Conservation (phyloP, 2,329 filamentous ascomycete species). For the Chrysoporthe deuterocubensis region DNA sequence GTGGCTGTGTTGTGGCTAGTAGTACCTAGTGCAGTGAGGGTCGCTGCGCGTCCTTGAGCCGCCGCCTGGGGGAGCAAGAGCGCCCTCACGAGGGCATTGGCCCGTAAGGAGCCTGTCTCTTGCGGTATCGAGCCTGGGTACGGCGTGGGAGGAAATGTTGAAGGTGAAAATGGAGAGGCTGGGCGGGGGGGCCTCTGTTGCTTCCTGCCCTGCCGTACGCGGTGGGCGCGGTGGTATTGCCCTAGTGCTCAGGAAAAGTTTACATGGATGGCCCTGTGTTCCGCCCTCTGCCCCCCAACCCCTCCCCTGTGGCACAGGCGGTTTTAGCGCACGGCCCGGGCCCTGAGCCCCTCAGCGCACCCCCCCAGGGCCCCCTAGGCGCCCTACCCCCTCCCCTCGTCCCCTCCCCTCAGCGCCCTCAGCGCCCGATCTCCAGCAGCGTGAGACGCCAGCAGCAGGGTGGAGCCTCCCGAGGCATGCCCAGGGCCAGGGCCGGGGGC, state of each 20-base stretch:
- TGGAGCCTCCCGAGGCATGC: not conserved
- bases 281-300: too few species aligned
- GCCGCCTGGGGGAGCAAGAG: too few species aligned
- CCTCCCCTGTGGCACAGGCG: not conserved
- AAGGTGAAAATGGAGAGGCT: not conserved
- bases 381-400: not conserved
- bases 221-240: too few species aligned
- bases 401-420: not conserved
- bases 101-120: too few species aligned
- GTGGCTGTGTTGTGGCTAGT: slow-evolving; percentile 4
- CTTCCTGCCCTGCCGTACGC: not conserved
- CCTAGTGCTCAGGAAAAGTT: not conserved
- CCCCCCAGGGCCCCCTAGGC: not conserved
- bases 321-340: slow-evolving; percentile 2
- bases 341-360: not conserved
- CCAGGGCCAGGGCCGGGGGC: not conserved
- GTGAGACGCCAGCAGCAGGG: not conserved
- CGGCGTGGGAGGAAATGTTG: not conserved
- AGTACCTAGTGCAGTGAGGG: not conserved
- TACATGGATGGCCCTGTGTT: slow-evolving; percentile 1
- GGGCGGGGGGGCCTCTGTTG: not conserved
- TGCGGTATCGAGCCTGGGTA: too few species aligned
- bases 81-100: too few species aligned
- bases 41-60: too few species aligned
- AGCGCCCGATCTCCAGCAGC: not conserved